phyloP scores from a whole-genome alignment of 768 basidiomycete species.

The Termitomyces sp. region DNA sequence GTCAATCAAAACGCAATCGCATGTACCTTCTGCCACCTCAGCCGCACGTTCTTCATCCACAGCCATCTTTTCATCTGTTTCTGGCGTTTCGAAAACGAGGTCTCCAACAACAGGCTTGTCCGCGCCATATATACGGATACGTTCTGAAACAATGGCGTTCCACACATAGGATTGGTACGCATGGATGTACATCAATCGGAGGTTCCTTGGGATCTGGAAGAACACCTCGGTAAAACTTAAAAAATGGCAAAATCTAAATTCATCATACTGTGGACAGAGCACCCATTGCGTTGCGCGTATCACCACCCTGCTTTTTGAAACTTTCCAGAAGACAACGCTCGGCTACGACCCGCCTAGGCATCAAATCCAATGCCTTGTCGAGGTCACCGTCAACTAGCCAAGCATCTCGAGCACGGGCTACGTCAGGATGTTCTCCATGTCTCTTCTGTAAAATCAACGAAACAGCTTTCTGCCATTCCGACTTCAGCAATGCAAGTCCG shows the following conservation, averaged over 20 bases:
- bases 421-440: conserved; percentile 90
- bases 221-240: not conserved
- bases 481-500: conserved; percentile 82
- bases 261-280: conserved; percentile 71
- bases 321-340: conserved; percentile 91
- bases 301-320: conserved; percentile 74
- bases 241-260: conserved; percentile 3
- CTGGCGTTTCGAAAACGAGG: conserved; percentile 66
- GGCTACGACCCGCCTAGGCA: conserved; percentile 91
- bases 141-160: conserved; percentile 96
- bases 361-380: conserved; percentile 73
- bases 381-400: conserved; percentile 84
- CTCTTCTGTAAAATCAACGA: conserved; percentile 76
- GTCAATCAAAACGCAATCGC: conserved; percentile 6
- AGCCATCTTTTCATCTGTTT: conserved; percentile 27
- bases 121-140: conserved; percentile 72
- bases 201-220: conserved; percentile 84
- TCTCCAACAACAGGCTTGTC: conserved; percentile 81
- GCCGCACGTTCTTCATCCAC: conserved; percentile 23
- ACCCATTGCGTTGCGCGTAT: conserved; percentile 80
- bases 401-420: conserved; percentile 74
- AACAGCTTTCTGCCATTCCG: conserved; percentile 87
- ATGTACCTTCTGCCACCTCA: conserved; percentile 23
- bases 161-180: conserved; percentile 98
- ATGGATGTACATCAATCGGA: conserved; percentile 96